Evolutionary conservation across 441 rosid species (phyloP), one percentile per base, ranked within the genome.

Genomic region (Arabidopsis lyrata): DNA sequence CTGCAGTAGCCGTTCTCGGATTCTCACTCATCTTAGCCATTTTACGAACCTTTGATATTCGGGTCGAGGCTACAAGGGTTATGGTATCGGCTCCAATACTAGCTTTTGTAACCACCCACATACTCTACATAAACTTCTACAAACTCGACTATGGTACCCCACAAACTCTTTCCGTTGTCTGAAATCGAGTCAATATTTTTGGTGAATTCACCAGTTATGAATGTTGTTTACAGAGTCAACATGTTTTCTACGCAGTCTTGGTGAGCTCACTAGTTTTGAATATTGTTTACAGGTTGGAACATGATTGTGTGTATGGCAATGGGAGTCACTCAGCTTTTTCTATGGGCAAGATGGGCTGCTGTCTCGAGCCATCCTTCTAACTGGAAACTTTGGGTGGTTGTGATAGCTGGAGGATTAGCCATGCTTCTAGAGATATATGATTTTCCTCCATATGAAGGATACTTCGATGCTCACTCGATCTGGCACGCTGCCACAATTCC

Each of bases 281-380:
- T 68, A 63, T 68, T 63, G 63, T 73, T 56, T 73, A 54, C 90
- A 92, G 99, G 98, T 35, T 88, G 93, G 94, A 95, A 95, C 87
- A 89, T 92, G 96, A 83, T 86, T 82, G 97, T 95, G 18, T 95
- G 97, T 70, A 87, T 84, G 41, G 77, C 70, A 36, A 90, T 90
- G 90, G 98, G 82, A 64, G 90, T 90, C 56, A 29, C 85, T 59
- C 96, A 90, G 82, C 96, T 95, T 80, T 81, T 95, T 27, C 80
- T 88, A 5, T 95, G 99, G 99, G 92, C 92, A 36, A 82, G 88
- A 60, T 92, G 98, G 99, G 97, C 96, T 1, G 93, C 87, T 31
- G 47, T 85, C 56, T 80, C 83, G 6, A 75, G 49, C 34, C 99
- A 92, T 80, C 97, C 98, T 50, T 90, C 97, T 65, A 86, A 90